Percentiles rank a stretch among this genome's conserved stretches.
Evolutionary conservation across 345 rosid species (phyloP).

Genomic region (Clausena lansium): DNA sequence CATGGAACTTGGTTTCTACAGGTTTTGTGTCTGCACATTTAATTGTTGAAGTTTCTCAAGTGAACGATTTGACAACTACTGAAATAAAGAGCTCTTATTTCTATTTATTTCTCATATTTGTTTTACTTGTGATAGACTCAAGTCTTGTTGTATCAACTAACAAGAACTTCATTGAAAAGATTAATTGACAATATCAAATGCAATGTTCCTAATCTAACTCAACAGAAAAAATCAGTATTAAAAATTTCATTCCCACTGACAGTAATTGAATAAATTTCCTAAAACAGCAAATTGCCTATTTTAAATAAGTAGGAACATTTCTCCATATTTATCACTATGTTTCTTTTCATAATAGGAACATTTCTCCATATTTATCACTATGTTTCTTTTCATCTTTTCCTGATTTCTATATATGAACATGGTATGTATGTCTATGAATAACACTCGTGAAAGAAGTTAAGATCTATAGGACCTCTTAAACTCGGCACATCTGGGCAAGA

Average conservation of each 20-base stretch:
- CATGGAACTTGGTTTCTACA: not conserved
- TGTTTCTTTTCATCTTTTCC: not conserved
- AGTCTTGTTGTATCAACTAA: too few species aligned
- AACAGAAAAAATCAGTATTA: too few species aligned
- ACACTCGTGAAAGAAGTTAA: not conserved
- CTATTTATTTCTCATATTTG: not conserved
- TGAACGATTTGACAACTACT: not conserved
- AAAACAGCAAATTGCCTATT: too few species aligned
- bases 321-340: too few species aligned
- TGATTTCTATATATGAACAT: not conserved
- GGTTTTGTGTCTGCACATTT: not conserved
- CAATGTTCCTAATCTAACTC: too few species aligned
- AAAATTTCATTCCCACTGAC: too few species aligned
- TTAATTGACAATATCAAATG: too few species aligned
- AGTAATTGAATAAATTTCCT: too few species aligned
- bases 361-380: too few species aligned
- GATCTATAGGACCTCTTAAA: conserved; percentile 20
- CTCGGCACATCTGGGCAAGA: conserved; percentile 66
- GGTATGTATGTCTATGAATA: not conserved
- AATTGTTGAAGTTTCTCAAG: not conserved
- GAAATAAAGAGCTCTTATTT: not conserved
- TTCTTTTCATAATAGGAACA: not conserved
- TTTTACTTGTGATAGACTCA: too few species aligned
- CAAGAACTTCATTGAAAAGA: too few species aligned
- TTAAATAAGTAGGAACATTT: too few species aligned